Evolutionary conservation across 495 filamentous ascomycete species (phyloP).

Genomic region (Neurospora tetraspora): DNA sequence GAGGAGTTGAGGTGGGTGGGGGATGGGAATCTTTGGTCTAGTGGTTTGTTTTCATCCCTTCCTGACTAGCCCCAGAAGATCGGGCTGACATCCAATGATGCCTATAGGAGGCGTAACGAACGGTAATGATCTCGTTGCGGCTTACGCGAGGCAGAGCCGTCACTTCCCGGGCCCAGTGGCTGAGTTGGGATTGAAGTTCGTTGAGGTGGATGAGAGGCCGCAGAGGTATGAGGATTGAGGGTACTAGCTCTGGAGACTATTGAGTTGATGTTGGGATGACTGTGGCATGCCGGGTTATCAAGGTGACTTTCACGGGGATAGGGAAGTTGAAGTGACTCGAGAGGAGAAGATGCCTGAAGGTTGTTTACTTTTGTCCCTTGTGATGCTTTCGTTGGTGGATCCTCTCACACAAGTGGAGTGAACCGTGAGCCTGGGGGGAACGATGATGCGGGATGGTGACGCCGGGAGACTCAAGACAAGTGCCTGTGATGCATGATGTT

Average conservation of each 20-base stretch:
- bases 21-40: conserved; percentile 53
- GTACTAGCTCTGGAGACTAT: not conserved
- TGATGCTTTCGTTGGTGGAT: not conserved
- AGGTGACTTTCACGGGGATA: conserved; percentile 20
- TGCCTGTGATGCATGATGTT: not conserved
- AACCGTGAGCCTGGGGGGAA: not conserved
- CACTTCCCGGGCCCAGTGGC: conserved; percentile 36
- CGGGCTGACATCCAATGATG: not conserved
- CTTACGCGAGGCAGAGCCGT: conserved; percentile 36
- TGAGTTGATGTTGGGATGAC: conserved; percentile 18
- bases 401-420: not conserved
- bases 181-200: conserved; percentile 38
- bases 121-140: conserved; percentile 50
- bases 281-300: conserved; percentile 26
- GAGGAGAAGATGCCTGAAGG: not conserved
- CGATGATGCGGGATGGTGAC: not conserved
- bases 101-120: conserved; percentile 38
- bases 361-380: not conserved
- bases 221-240: conserved; percentile 33
- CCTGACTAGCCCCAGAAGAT: not conserved
- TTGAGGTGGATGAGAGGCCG: conserved; percentile 41
- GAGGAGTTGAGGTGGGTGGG: conserved; percentile 37
- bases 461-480: not conserved
- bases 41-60: conserved; percentile 35
- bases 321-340: conserved; percentile 14